phyloP scores from a whole-genome alignment of 1,284 basidiomycete genomes.

The Rhodotorula sp. region DNA sequence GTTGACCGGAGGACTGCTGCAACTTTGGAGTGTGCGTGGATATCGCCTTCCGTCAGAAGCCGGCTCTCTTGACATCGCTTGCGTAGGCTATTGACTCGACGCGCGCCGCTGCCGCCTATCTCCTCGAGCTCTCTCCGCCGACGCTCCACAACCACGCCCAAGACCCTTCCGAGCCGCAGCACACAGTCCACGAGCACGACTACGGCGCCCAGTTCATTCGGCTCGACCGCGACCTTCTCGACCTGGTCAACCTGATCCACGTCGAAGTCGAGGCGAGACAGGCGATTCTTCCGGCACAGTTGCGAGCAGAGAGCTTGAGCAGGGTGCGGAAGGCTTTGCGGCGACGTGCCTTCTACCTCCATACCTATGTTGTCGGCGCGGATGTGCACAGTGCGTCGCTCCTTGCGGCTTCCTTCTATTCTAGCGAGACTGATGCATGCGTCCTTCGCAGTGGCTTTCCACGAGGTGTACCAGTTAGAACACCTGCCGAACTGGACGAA shows the following conservation, averaged over 20 bases:
- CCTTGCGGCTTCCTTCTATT: no score
- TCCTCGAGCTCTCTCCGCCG: conserved; percentile 13
- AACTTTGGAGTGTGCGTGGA: conserved; percentile 1
- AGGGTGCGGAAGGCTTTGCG: conserved; percentile 19
- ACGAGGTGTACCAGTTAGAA: conserved; percentile 25
- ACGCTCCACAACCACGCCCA: conserved; percentile 5
- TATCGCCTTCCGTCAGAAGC: neutral
- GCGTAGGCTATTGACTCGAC: conserved; percentile 6
- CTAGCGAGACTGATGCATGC: neutral
- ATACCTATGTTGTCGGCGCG: conserved; percentile 2
- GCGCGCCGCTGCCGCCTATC: conserved; percentile 1
- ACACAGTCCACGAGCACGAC: conserved; percentile 22
- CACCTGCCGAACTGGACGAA: conserved; percentile 24
- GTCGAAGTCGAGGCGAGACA: neutral
- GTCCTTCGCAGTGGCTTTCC: conserved; percentile 10
- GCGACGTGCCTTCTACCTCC: conserved; percentile 10
- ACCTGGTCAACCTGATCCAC: conserved; percentile 23
- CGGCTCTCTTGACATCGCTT: neutral
- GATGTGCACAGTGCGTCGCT: neutral
- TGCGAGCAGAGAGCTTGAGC: neutral
- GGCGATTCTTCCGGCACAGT: neutral
- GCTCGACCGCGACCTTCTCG: conserved; percentile 28
- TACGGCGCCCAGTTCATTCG: conserved; percentile 29
- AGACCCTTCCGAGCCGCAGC: neutral
- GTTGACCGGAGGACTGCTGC: neutral